A percentile compares a stretch with the other conserved stretches of the same genome.
These are phyloP conservation scores for Hamigera avellanea DNA, from an alignment of 495 filamentous ascomycete species.

Conservation along the genomic window DNA sequence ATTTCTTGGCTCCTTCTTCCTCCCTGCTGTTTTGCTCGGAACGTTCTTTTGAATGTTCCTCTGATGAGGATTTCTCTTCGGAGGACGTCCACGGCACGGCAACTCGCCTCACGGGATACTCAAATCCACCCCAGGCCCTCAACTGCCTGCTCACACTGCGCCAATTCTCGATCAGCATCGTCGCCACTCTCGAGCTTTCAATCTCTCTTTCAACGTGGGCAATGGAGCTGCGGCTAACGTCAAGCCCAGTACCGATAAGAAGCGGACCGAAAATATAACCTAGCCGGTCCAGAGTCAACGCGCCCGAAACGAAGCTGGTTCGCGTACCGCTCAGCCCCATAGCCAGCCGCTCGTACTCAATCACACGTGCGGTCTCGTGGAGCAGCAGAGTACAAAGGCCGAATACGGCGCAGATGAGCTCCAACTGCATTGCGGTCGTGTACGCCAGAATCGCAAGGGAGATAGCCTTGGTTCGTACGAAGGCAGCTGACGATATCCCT, in stretches of 20 bases:
- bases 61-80: no score
- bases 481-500: conserved; percentile 6
- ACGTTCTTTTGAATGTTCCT: no score
- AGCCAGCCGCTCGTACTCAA: conserved; percentile 10
- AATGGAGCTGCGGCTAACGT: conserved; percentile 1
- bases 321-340: conserved; percentile 5
- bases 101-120: neutral
- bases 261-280: conserved; percentile 23
- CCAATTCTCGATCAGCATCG: conserved; percentile 26
- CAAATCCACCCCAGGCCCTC: conserved; percentile 12
- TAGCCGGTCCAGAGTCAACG: conserved; percentile 16
- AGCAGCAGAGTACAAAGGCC: conserved; percentile 22
- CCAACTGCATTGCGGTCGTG: conserved; percentile 24
- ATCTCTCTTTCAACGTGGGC: conserved; percentile 12
- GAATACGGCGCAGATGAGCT: conserved; percentile 30
- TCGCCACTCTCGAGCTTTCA: conserved; percentile 20
- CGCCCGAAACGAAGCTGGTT: conserved; percentile 5
- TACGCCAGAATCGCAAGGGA: conserved; percentile 27
- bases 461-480: conserved; percentile 18
- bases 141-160: conserved; percentile 20
- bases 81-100: neutral
- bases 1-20: no score
- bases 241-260: conserved; percentile 10
- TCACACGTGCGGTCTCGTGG: conserved; percentile 11
- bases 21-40: no score